Evolutionary conservation across 768 basidiomycete species (phyloP).

Genomic region (Calocybe indica): DNA sequence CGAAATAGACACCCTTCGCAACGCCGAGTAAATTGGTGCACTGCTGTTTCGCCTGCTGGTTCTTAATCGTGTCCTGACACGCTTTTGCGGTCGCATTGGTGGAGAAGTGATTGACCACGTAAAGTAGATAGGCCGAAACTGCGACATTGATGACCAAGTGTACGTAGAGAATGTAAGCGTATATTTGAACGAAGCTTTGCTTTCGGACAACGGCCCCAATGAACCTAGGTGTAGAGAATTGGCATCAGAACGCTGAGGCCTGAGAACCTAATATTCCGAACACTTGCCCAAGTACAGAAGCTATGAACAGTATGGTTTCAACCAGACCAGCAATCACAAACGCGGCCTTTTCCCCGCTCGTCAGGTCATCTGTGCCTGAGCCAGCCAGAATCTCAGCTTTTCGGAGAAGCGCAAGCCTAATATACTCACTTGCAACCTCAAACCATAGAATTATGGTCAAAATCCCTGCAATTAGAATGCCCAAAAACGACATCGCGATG

Average conservation of each 20-base stretch:
- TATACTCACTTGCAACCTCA: constrained; percentile 48
- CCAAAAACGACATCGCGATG: constrained; percentile 45
- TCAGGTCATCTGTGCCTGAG: constrained; percentile 31
- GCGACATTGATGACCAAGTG: constrained; percentile 52
- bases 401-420: neutral
- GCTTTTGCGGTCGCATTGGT: constrained; percentile 32
- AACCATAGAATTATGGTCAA: constrained; percentile 56
- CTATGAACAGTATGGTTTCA: constrained; percentile 46
- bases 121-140: constrained; percentile 47
- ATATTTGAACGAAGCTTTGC: constrained; percentile 50
- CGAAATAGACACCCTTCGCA: constrained; percentile 40
- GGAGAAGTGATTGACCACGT: constrained; percentile 39
- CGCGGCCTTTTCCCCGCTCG: constrained; percentile 25
- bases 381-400: constrained; percentile 1
- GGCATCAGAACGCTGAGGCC: neutral
- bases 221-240: constrained; percentile 31
- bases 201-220: constrained; percentile 60
- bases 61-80: constrained; percentile 39
- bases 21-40: constrained; percentile 38
- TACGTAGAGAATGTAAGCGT: constrained; percentile 49
- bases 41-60: constrained; percentile 33
- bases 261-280: neutral
- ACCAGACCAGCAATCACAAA: constrained; percentile 48
- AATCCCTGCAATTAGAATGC: constrained; percentile 47
- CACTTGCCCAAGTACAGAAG: constrained; percentile 51